A percentile compares a stretch with the other conserved stretches of the same genome.
These are phyloP conservation scores for Excoecaria cochinchinensis DNA, from an alignment of 345 rosid genomes.

Conservation along the genomic window DNA sequence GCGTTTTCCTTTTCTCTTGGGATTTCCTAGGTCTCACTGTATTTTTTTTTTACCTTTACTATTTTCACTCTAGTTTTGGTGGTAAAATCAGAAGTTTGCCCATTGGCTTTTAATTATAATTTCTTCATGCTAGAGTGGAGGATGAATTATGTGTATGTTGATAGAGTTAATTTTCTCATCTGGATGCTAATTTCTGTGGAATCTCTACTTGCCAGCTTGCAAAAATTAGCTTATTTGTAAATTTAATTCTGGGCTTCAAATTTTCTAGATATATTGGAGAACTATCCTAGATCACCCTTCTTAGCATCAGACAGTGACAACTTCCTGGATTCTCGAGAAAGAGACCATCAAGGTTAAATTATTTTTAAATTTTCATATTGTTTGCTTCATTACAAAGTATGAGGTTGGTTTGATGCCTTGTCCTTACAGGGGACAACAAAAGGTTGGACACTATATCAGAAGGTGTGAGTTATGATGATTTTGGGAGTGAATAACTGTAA, in stretches of 20 bases:
- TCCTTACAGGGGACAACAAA: conserved; percentile 60
- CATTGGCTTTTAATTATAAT: not conserved
- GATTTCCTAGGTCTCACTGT: not conserved
- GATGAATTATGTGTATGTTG: not conserved
- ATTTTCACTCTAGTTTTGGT: not conserved
- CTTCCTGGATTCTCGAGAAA: conserved; percentile 28
- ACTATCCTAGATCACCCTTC: conserved; percentile 81
- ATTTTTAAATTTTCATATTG: not conserved
- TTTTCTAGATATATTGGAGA: conserved; percentile 76
- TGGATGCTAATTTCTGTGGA: not conserved
- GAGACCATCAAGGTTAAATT: conserved; percentile 28
- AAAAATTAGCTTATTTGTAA: not conserved
- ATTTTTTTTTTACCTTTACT: not conserved
- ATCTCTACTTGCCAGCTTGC: not conserved
- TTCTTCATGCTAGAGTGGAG: not conserved
- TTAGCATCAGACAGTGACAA: conserved; percentile 36
- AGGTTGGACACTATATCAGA: conserved; percentile 87
- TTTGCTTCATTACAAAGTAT: not conserved
- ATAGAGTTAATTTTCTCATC: not conserved
- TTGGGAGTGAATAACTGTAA: conserved; percentile 57
- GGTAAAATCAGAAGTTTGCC: not conserved
- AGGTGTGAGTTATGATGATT: conserved; percentile 76
- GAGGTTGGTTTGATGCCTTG: conserved; percentile 25
- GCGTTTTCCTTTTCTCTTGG: no score
- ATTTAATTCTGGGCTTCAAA: conserved; percentile 3